A percentile compares a stretch with the other conserved stretches of the same genome.
Evolutionary conservation across 1,139 yeast genomes (phyloP).

Genomic region (Sporopachydermia cereana): DNA sequence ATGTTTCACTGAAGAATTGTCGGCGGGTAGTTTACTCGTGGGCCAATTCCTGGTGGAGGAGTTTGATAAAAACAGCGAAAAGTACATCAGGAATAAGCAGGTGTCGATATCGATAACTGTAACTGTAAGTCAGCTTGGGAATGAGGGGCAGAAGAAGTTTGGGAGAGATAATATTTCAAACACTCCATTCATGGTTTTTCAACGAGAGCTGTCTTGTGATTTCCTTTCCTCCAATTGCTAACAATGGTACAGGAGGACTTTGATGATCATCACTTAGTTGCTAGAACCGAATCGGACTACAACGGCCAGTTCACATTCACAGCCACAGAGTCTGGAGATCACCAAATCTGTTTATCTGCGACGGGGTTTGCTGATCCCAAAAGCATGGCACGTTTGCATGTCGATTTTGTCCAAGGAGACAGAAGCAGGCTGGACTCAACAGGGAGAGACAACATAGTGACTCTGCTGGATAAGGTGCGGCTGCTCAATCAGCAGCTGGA

Average conservation of each 20-base stretch:
- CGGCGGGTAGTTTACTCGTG: slow-evolving; percentile 36
- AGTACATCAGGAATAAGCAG: slow-evolving; percentile 26
- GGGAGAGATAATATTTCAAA: too few species aligned
- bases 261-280: slow-evolving; percentile 44
- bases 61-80: slow-evolving; percentile 21
- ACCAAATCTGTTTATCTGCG: slow-evolving; percentile 48
- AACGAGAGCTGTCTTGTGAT: too few species aligned
- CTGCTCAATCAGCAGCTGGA: slow-evolving; percentile 34
- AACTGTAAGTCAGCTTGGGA: slow-evolving; percentile 27
- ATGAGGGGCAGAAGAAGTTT: too few species aligned
- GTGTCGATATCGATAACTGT: slow-evolving; percentile 32
- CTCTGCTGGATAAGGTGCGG: slow-evolving; percentile 32
- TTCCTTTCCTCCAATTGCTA: too few species aligned
- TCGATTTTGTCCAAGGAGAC: slow-evolving; percentile 41
- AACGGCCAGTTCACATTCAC: slow-evolving; percentile 51
- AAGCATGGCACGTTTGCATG: slow-evolving; percentile 29
- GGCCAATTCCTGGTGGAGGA: slow-evolving; percentile 30
- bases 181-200: too few species aligned
- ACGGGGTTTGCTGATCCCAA: slow-evolving; percentile 29
- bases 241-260: slow-evolving; percentile 48
- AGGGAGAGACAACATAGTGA: slow-evolving; percentile 31
- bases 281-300: slow-evolving; percentile 39
- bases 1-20: slow-evolving; percentile 46
- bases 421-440: slow-evolving; percentile 35
- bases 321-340: slow-evolving; percentile 51